Evolutionary conservation across 352 stramenopile species (phyloP).

Genomic region (Globisporangium abappressorium): DNA sequence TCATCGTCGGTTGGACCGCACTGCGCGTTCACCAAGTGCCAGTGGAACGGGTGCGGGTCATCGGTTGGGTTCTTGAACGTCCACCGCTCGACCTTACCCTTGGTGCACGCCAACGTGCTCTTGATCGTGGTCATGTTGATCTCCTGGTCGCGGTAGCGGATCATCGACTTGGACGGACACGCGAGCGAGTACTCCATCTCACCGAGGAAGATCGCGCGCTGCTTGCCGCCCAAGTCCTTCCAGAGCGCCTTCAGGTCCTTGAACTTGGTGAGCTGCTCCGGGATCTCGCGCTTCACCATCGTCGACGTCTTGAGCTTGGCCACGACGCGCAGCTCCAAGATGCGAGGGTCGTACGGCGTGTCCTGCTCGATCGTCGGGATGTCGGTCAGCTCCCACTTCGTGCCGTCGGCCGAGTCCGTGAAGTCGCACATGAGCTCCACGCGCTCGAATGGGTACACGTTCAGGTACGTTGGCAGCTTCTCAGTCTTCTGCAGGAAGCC

Average conservation of each 20-base stretch:
- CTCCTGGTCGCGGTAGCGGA: slow-evolving; percentile 46
- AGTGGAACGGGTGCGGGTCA: slow-evolving; percentile 75
- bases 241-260: slow-evolving; percentile 59
- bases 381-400: slow-evolving; percentile 50
- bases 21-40: slow-evolving; percentile 73
- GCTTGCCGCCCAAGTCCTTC: slow-evolving; percentile 44
- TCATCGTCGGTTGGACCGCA: slow-evolving; percentile 63
- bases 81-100: slow-evolving; percentile 76
- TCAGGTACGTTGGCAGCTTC: slow-evolving; percentile 24
- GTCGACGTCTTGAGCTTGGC: slow-evolving; percentile 32
- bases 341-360: slow-evolving; percentile 44
- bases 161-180: slow-evolving; percentile 44
- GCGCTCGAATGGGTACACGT: slow-evolving; percentile 59
- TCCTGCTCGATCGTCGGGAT: slow-evolving; percentile 35
- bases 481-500: slow-evolving; percentile 48
- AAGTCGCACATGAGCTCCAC: slow-evolving; percentile 66
- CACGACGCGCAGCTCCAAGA: slow-evolving; percentile 53
- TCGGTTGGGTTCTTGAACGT: slow-evolving; percentile 78
- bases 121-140: slow-evolving; percentile 53
- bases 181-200: slow-evolving; percentile 46
- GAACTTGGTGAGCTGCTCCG: slow-evolving; percentile 31
- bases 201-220: slow-evolving; percentile 47
- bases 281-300: slow-evolving; percentile 37
- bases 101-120: slow-evolving; percentile 52
- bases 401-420: slow-evolving; percentile 30